Evolutionary conservation across 805 yeast genomes (phyloP).

Genomic region (Pichia eremophila): DNA sequence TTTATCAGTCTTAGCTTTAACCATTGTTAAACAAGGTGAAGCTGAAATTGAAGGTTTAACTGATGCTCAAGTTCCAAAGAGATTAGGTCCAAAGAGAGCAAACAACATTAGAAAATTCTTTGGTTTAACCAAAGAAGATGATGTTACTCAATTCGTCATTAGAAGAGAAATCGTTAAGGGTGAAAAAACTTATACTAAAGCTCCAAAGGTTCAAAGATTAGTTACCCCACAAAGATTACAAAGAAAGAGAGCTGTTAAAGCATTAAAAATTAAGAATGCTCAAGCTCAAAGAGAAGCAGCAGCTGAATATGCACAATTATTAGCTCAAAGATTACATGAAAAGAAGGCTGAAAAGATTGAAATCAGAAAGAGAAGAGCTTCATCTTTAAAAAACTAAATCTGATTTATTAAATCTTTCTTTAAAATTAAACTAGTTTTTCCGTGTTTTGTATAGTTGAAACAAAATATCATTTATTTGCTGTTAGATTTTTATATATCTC

Average conservation of each 20-base stretch:
- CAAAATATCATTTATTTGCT: not conserved
- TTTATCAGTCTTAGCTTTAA: constrained; percentile 89
- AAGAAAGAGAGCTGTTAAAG: constrained; percentile 95
- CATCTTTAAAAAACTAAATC: constrained; percentile 79
- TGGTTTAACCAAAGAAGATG: constrained; percentile 93
- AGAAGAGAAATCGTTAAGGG: constrained; percentile 98
- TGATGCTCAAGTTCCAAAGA: constrained; percentile 90
- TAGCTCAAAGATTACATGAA: constrained; percentile 97
- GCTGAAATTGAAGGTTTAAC: constrained; percentile 93
- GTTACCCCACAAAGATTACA: constrained; percentile 98
- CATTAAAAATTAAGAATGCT: constrained; percentile 92
- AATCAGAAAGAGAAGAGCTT: constrained; percentile 99
- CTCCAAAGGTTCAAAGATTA: constrained; percentile 99
- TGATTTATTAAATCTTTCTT: not conserved
- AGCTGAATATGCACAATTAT: constrained; percentile 98
- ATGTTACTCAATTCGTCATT: constrained; percentile 83
- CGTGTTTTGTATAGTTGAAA: not conserved
- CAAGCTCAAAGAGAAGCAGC: constrained; percentile 99
- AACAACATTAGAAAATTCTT: constrained; percentile 99
- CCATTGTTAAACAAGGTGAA: constrained; percentile 96
- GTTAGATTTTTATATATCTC: not conserved
- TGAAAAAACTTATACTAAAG: constrained; percentile 98
- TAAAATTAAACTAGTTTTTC: not conserved
- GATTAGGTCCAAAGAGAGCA: constrained; percentile 99
- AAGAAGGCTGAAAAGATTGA: constrained; percentile 98